These are phyloP conservation scores for Epicoccum sorghinum DNA, from an alignment of 2,329 filamentous ascomycete genomes.

Conservation along the genomic window DNA sequence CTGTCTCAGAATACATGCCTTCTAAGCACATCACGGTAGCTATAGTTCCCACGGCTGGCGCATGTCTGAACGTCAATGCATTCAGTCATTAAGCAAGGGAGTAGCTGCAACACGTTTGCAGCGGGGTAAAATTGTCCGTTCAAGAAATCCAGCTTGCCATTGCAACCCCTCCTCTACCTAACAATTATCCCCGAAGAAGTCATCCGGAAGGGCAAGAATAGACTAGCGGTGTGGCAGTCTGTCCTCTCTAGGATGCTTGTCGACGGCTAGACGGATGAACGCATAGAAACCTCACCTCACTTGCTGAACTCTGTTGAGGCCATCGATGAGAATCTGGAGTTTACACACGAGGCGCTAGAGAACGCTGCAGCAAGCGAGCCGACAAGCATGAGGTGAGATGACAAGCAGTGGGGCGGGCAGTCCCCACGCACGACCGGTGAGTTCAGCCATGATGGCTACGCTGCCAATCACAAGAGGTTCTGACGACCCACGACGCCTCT, in stretches of 20 bases:
- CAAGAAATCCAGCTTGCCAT: constrained; percentile 30
- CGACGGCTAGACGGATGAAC: constrained; percentile 36
- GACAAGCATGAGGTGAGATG: constrained; percentile 28
- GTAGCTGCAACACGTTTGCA: constrained; percentile 22
- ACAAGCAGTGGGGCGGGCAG: constrained; percentile 31
- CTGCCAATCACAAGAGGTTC: constrained; percentile 31
- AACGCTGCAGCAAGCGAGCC: constrained; percentile 38
- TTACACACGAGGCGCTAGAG: constrained; percentile 38
- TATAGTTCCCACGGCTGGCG: constrained; percentile 14
- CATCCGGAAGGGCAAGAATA: constrained; percentile 30
- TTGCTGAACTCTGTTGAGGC: constrained; percentile 27
- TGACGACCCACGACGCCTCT: constrained; percentile 33
- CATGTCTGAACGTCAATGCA: constrained; percentile 2
- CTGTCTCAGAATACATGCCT: constrained; percentile 12
- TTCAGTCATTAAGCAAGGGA: constrained; percentile 12
- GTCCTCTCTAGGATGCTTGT: constrained; percentile 19
- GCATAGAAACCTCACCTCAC: constrained; percentile 27
- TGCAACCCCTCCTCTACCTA: constrained; percentile 31
- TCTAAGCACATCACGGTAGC: constrained; percentile 7
- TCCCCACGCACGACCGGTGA: constrained; percentile 36
- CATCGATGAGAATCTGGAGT: constrained; percentile 34
- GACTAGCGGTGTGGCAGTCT: constrained; percentile 41
- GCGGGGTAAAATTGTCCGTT: constrained; percentile 32
- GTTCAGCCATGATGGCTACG: constrained; percentile 13
- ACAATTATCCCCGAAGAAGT: constrained; percentile 22